Evolutionary conservation across 805 yeast species (phyloP).

Genomic region (Diddensiella transvaalensis): DNA sequence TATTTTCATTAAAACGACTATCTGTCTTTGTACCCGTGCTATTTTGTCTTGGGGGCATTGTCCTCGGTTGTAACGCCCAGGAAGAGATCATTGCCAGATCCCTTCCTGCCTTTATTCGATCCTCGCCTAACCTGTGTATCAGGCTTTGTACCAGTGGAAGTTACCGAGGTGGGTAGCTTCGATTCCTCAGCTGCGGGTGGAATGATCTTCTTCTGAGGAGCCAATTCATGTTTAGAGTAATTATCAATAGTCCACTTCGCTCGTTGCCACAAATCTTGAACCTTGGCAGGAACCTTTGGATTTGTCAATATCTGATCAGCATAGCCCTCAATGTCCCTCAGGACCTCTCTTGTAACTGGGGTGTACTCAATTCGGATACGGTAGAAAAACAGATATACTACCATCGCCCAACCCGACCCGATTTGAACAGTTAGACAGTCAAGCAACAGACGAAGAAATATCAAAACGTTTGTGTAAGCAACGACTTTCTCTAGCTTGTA

Average conservation of each 20-base stretch:
- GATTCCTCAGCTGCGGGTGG: not conserved
- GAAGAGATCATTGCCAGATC: constrained; percentile 8
- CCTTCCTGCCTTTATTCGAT: not conserved
- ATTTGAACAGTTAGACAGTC: constrained; percentile 55
- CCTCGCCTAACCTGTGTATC: not conserved
- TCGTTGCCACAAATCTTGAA: constrained; percentile 47
- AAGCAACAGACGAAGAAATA: constrained; percentile 35
- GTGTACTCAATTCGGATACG: constrained; percentile 72
- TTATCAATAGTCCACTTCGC: constrained; percentile 35
- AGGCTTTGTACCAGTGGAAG: not conserved
- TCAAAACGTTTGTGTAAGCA: constrained; percentile 16
- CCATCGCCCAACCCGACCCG: constrained; percentile 55
- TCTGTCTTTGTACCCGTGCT: too few relatives aligned
- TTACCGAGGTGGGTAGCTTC: not conserved
- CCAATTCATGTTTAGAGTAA: constrained; percentile 11
- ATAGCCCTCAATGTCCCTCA: constrained; percentile 59
- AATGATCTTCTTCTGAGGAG: constrained; percentile 5
- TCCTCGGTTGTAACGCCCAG: not conserved
- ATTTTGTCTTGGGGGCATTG: not conserved
- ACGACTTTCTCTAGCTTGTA: constrained; percentile 12
- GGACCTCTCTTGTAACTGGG: constrained; percentile 57
- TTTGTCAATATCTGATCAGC: constrained; percentile 50
- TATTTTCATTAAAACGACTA: too few relatives aligned
- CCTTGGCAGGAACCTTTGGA: constrained; percentile 47
- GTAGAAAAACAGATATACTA: constrained; percentile 55